Base-by-base conservation (phyloP, 345 rosid species). In the Arabidopsis suecica region DNA sequence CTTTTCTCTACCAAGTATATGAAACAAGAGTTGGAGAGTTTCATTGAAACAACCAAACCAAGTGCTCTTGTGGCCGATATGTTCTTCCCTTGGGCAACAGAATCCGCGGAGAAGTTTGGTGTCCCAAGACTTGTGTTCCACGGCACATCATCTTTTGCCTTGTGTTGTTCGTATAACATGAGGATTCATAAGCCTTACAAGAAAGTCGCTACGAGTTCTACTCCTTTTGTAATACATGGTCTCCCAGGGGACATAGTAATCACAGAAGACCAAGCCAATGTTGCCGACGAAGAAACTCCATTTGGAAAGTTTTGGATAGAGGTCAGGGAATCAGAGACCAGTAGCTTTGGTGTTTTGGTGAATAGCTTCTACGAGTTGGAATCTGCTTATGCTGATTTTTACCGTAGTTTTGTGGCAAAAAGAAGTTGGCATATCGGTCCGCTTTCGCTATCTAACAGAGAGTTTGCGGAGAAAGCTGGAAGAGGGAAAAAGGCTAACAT, bases 311-410 rank as follows among this genome's bases (percentile, higher is more conserved):
- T 81, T 4, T 0, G 49, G 28, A 58, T 49, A 50, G 78, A 63
- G 0, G 1, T 42, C 0, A 73, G 36, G 57, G 89, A 81, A 60
- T 68, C 93, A 1, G 89, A 87, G 49, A 0, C 54, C 1, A 80
- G 9, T 49, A 83, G 94, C 83, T 88, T 59, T n/a, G 96, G 94
- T 13, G 84, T 86, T 25, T 23, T 90, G 66, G 68, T 88, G 62
- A 92, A 90, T 78, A 90, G 91, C 64, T 87, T 88, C 82, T 86
- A 87, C 5, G 92, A 92, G 80, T 86, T 91, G 0, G 92, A 92
- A 55, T 71, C 86, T 0, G 71, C n/a, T 49, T 88, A 88, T 13
- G 85, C 84, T 12, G 89, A 88, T 70, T 67, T 76, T 51, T 88
- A 84, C 74, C 70, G 71, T 65, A 70, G 80, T 10, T 73, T 73